These are phyloP conservation scores for Elasticomyces elasticus DNA, from an alignment of 495 filamentous ascomycete species.

Conservation along the genomic window DNA sequence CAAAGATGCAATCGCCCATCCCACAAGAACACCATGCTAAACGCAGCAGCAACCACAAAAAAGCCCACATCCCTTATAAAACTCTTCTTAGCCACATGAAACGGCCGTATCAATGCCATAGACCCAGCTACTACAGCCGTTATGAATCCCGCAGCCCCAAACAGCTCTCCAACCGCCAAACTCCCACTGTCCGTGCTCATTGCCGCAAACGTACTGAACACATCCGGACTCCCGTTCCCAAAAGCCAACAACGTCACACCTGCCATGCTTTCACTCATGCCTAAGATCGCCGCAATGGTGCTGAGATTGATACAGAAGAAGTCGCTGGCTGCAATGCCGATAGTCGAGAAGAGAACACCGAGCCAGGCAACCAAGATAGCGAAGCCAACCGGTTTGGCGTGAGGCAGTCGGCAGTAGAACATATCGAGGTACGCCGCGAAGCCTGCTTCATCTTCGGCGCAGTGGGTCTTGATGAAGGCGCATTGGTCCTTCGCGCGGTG, in stretches of 20 bases:
- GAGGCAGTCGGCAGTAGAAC: constrained; percentile 74
- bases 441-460: constrained; percentile 80
- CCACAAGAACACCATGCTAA: constrained; percentile 77
- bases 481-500: constrained; percentile 72
- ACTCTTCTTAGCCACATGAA: constrained; percentile 75
- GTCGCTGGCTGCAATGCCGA: constrained; percentile 96
- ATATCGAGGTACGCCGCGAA: constrained; percentile 79
- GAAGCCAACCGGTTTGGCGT: constrained; percentile 68
- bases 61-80: constrained; percentile 91
- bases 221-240: constrained; percentile 97
- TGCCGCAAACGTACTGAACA: constrained; percentile 96
- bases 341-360: constrained; percentile 85
- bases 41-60: constrained; percentile 78
- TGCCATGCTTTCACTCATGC: constrained; percentile 90
- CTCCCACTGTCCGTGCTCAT: constrained; percentile 95
- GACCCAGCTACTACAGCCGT: constrained; percentile 95
- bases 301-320: constrained; percentile 96
- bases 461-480: constrained; percentile 72
- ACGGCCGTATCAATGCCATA: constrained; percentile 91
- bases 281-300: constrained; percentile 76
- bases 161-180: constrained; percentile 88
- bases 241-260: constrained; percentile 96
- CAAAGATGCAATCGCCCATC: constrained; percentile 77
- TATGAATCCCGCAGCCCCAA: constrained; percentile 94
- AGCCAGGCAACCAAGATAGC: constrained; percentile 70